These are phyloP conservation scores for Dipodascopsis uninucleata DNA, from an alignment of 805 yeast genomes.

Conservation along the genomic window DNA sequence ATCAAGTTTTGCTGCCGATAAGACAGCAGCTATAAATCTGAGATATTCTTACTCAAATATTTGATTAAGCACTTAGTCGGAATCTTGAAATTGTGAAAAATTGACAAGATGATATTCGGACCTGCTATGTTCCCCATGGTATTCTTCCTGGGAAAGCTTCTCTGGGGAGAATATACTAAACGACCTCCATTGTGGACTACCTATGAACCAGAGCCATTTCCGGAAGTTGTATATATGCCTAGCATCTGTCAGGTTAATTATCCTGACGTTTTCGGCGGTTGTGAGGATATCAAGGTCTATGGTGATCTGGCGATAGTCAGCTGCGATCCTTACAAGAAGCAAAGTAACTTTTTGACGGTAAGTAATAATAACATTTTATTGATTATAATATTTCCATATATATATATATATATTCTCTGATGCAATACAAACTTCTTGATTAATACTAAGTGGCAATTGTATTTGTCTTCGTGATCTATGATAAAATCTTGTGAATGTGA, in stretches of 20 bases:
- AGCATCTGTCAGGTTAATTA: conserved; percentile 14
- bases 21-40: too few species aligned
- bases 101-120: conserved; percentile 24
- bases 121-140: conserved; percentile 25
- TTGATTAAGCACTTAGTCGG: too few species aligned
- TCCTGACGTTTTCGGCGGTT: conserved; percentile 20
- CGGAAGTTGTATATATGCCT: conserved; percentile 23
- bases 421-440: too few species aligned
- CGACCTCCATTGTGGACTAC: conserved; percentile 26
- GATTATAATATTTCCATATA: too few species aligned
- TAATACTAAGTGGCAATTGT: too few species aligned
- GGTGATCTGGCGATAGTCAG: conserved; percentile 25
- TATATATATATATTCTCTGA: too few species aligned
- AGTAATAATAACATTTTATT: too few species aligned
- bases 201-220: conserved; percentile 25
- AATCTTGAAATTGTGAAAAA: too few species aligned
- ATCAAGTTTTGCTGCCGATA: too few species aligned
- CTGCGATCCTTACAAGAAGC: conserved; percentile 26
- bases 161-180: conserved; percentile 24
- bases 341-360: conserved; percentile 22
- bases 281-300: conserved; percentile 24
- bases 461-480: too few species aligned
- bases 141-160: conserved; percentile 24
- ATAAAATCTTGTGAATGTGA: too few species aligned
- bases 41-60: too few species aligned